Conservation (phyloP, 768 basidiomycete species). For the Suillus alpinus region DNA sequence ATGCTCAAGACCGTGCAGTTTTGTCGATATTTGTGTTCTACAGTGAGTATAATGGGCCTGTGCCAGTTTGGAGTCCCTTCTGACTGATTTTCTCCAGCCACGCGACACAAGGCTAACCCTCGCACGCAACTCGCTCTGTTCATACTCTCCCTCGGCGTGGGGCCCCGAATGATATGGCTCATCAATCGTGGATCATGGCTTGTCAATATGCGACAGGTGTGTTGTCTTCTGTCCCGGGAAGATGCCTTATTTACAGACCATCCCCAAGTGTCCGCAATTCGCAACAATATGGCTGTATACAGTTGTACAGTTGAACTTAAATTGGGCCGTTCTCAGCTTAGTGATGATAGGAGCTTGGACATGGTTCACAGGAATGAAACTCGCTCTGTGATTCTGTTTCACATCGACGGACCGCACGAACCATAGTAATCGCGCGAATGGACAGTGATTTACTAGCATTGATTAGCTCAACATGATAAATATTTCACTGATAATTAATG, state of each 20-base stretch:
- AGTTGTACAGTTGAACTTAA: conserved; percentile 66
- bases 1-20: conserved; percentile 41
- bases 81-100: conserved; percentile 36
- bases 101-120: conserved; percentile 57
- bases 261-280: conserved; percentile 65
- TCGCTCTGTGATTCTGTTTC: conserved; percentile 29
- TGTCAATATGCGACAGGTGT: conserved; percentile 73
- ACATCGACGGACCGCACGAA: neutral
- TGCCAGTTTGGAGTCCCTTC: neutral
- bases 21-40: conserved; percentile 75
- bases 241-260: conserved; percentile 1
- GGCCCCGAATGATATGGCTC: conserved; percentile 67
- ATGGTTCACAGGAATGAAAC: conserved; percentile 59
- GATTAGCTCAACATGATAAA: neutral
- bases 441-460: neutral
- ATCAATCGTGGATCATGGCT: conserved; percentile 69
- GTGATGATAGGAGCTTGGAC: conserved; percentile 50
- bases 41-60: conserved; percentile 41
- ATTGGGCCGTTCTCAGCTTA: conserved; percentile 58
- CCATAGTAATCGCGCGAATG: neutral
- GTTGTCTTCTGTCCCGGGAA: neutral
- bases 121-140: conserved; percentile 59
- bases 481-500: neutral
- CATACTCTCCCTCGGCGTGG: conserved; percentile 51
- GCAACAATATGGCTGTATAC: conserved; percentile 79